Evolutionary conservation across 2,329 filamentous ascomycete genomes (phyloP), one percentile per base, ranked within the genome.

Genomic region (Alternaria angustiovoidea): DNA sequence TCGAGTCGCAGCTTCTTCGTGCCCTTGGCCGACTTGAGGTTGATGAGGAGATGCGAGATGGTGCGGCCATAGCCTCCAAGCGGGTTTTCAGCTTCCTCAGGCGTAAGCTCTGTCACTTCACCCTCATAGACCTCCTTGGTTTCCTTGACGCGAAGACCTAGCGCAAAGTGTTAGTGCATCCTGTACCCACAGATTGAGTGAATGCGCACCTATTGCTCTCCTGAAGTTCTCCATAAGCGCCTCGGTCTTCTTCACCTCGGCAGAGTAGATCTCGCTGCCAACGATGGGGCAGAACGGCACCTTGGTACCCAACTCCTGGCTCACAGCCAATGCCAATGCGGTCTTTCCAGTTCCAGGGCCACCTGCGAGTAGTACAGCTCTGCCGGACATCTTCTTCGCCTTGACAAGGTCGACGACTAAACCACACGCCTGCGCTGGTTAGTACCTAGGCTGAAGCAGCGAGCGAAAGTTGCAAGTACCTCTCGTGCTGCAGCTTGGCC

Each of bases 121-220:
- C 95, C 95, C 82, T 99, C 95, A 81, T 98, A 99, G 60, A 99
- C 94, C 81, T 99, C 95, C 82, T 99, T 99, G 53, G 94, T 97
- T 85, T 99, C 95, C 74, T 95, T 93, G 68, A 99, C 95, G 77
- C 96, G 94, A 69, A 99, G 86, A 34, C 86, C 86, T 87, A 61
- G 24, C 44, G 14, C 5, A 4, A 16, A 41, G 41, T 18, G 53
- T 70, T 53, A 68, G 62, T 48, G 36, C 41, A 42, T 1, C 1
- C 24, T 5, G 43, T 34, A 7, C 6, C 5, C 30, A 43, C 38
- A 2, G 18, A 47, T 18, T 7, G 46, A 43, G n/a, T 22, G 26
- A 26, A 34, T 55, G 59, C 72, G 24, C 81, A 87, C 94, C 95
- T 79, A 99, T 99, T 60, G 95, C 95, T 76, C 95, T 87, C 78